phyloP scores from a whole-genome alignment of 257 asterid genomes.

The Solanum bulbocastanum region DNA sequence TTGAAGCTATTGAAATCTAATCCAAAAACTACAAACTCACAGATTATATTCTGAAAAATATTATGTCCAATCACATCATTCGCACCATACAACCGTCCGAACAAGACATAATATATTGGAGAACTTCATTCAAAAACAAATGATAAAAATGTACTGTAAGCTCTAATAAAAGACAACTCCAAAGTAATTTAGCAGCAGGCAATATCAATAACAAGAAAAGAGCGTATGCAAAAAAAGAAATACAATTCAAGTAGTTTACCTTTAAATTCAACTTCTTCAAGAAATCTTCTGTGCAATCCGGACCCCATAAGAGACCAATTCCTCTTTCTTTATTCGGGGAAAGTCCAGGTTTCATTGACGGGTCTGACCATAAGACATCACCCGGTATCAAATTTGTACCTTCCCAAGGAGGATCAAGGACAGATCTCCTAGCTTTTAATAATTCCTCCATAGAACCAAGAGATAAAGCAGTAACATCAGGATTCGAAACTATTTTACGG shows the following conservation, averaged over 20 bases:
- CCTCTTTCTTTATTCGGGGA: constrained; percentile 90
- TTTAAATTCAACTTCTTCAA: constrained; percentile 56
- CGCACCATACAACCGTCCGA: neutral
- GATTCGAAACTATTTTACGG: constrained; percentile 46
- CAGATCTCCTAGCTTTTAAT: constrained; percentile 84
- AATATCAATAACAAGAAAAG: neutral
- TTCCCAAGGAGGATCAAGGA: constrained; percentile 99
- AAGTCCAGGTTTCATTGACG: constrained; percentile 78
- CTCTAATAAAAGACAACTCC: neutral
- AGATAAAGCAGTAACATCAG: constrained; percentile 32
- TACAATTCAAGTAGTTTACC: constrained; percentile 30
- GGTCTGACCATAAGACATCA: constrained; percentile 97
- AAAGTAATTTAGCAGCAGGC: neutral
- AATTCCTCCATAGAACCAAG: constrained; percentile 93
- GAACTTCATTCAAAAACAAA: neutral
- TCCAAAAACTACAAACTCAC: neutral
- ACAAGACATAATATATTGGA: neutral
- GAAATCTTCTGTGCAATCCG: constrained; percentile 92
- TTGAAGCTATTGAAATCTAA: neutral
- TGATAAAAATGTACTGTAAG: neutral
- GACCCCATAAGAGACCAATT: constrained; percentile 95
- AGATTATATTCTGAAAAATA: neutral
- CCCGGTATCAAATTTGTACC: constrained; percentile 94
- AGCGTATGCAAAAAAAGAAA: neutral
- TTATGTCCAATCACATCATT: neutral